Evolutionary conservation across 352 stramenopile genomes (phyloP).

Genomic region (Globisporangium abappressorium): DNA sequence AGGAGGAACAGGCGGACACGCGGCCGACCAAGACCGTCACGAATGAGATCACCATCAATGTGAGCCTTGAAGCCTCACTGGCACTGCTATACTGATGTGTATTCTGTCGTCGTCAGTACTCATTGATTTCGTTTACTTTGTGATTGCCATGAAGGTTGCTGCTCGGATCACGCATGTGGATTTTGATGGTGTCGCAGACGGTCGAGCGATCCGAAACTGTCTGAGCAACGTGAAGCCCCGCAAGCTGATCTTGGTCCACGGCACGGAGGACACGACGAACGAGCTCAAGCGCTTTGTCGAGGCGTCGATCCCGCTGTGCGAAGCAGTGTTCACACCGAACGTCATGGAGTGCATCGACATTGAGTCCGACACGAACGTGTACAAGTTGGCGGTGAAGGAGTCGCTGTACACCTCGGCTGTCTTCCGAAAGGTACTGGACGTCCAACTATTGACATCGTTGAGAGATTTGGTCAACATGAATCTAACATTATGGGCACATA

Average conservation of each 20-base stretch:
- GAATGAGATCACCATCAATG: conserved; percentile 59
- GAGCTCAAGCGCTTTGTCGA: conserved; percentile 86
- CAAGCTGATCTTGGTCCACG: conserved; percentile 86
- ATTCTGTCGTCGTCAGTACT: not conserved
- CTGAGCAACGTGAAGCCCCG: conserved; percentile 87
- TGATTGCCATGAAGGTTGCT: conserved; percentile 38
- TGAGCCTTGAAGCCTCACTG: conserved; percentile 16
- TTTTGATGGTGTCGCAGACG: conserved; percentile 83
- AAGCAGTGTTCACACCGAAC: conserved; percentile 84
- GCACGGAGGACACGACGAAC: conserved; percentile 73
- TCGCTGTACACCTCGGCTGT: conserved; percentile 79
- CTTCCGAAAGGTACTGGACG: conserved; percentile 70
- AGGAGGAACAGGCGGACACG: conserved; percentile 59
- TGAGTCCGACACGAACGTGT: conserved; percentile 88
- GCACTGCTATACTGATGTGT: not conserved
- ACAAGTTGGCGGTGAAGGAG: conserved; percentile 87
- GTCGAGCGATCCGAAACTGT: conserved; percentile 85
- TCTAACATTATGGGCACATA: not conserved
- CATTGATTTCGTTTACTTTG: not conserved
- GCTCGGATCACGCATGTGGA: conserved; percentile 79
- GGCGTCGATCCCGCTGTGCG: conserved; percentile 75
- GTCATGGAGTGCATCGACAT: conserved; percentile 90
- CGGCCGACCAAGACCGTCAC: conserved; percentile 82
- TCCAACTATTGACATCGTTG: not conserved
- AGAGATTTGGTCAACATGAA: conserved; percentile 9